These are phyloP conservation scores for Chlorella sp. DNA, from an alignment of 139 green algal genomes.

Conservation along the genomic window DNA sequence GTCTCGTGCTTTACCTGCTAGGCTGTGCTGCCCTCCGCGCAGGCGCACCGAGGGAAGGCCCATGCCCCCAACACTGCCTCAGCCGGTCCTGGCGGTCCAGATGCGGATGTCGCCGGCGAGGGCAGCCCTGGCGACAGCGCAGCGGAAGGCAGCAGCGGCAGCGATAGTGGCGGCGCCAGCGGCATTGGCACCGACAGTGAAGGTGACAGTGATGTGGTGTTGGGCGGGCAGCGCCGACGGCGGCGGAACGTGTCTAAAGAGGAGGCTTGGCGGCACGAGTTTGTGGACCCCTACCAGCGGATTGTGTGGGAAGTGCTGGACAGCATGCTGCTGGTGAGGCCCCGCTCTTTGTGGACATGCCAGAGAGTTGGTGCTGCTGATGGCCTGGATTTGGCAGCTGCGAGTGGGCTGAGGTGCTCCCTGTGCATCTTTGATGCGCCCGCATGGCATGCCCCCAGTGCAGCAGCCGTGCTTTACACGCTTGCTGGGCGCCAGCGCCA, in stretches of 20 bases:
- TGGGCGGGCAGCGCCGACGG: neutral
- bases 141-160: neutral
- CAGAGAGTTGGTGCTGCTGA: neutral
- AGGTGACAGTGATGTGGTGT: neutral
- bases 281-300: neutral
- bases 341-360: neutral
- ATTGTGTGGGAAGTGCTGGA: constrained; percentile 6
- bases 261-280: neutral
- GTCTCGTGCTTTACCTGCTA: no score
- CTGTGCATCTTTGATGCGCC: neutral
- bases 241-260: neutral
- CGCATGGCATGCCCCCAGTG: no score
- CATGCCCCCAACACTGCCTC: no score
- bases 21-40: no score
- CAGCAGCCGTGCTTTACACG: no score
- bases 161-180: neutral
- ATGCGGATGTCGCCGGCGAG: no score
- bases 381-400: neutral
- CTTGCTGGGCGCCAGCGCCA: no score
- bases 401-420: neutral
- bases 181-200: neutral
- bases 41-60: no score
- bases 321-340: constrained; percentile 17
- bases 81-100: no score
- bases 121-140: no score